phyloP scores from a whole-genome alignment of 1,284 basidiomycete genomes.

The Golubevia pallescens region DNA sequence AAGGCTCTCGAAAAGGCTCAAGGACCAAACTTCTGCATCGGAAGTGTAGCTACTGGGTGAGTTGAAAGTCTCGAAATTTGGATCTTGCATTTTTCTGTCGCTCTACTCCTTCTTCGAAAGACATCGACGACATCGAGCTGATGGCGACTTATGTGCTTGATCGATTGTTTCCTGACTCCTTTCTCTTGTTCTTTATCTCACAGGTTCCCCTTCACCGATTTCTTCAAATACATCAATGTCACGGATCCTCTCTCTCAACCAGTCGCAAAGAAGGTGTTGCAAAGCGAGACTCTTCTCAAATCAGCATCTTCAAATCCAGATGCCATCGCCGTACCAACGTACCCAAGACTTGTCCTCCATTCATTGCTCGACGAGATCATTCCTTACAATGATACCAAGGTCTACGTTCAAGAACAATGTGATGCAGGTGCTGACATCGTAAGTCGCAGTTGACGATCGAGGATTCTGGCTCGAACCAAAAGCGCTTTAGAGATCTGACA shows the following conservation, averaged over 20 bases:
- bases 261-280: conserved; percentile 15
- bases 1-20: conserved; percentile 13
- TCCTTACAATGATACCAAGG: conserved; percentile 22
- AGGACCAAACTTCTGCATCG: conserved; percentile 20
- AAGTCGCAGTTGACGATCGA: conserved; percentile 20
- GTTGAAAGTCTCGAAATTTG: no score
- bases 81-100: no score
- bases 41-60: conserved; percentile 10
- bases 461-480: conserved; percentile 5
- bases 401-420: conserved; percentile 47
- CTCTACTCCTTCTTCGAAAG: no score
- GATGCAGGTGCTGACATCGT: conserved; percentile 39
- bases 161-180: no score
- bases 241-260: conserved; percentile 25
- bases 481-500: conserved; percentile 7
- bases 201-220: conserved; percentile 16
- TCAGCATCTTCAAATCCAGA: conserved; percentile 17
- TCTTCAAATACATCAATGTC: conserved; percentile 28
- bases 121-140: no score
- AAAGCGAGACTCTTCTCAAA: conserved; percentile 27
- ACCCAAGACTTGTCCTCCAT: conserved; percentile 46
- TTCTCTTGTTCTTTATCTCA: not conserved
- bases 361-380: conserved; percentile 48
- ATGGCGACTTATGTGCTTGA: no score
- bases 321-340: conserved; percentile 30